These are phyloP conservation scores for Lipomyces mesembrius DNA, from an alignment of 805 yeast species.

Conservation along the genomic window DNA sequence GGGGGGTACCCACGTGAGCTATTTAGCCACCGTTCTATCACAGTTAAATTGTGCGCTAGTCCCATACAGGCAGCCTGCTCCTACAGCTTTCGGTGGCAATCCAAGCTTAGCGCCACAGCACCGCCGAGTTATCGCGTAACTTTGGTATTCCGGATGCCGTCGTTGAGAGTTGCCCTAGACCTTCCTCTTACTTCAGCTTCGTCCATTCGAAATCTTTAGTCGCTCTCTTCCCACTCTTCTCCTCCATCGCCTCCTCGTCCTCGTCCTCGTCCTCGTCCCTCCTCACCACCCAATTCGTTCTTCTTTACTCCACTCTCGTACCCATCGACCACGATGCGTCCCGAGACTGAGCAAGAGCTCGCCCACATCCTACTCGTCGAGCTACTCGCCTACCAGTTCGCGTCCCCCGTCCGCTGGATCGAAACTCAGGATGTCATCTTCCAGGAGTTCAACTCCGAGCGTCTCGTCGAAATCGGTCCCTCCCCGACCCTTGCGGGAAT, in stretches of 20 bases:
- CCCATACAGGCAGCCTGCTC: background rate
- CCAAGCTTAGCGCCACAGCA: background rate
- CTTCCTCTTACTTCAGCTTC: background rate
- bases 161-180: background rate
- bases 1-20: background rate
- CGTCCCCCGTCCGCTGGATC: slow-evolving; percentile 99
- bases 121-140: too few species aligned
- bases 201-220: background rate
- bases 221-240: slow-evolving; percentile 5
- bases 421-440: slow-evolving; percentile 98
- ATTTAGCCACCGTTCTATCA: background rate
- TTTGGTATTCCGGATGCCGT: background rate
- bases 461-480: slow-evolving; percentile 98
- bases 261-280: slow-evolving; percentile 9
- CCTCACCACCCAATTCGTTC: slow-evolving; percentile 6
- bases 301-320: background rate
- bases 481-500: slow-evolving; percentile 98
- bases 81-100: background rate
- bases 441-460: slow-evolving; percentile 91
- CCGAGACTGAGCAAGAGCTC: slow-evolving; percentile 96
- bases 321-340: slow-evolving; percentile 58
- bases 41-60: background rate
- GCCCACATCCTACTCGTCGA: slow-evolving; percentile 94
- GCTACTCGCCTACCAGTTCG: slow-evolving; percentile 96
- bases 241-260: slow-evolving; percentile 8